Evolutionary conservation across 1,284 basidiomycete species (phyloP).

Genomic region (Ganoderma leucocontextum): DNA sequence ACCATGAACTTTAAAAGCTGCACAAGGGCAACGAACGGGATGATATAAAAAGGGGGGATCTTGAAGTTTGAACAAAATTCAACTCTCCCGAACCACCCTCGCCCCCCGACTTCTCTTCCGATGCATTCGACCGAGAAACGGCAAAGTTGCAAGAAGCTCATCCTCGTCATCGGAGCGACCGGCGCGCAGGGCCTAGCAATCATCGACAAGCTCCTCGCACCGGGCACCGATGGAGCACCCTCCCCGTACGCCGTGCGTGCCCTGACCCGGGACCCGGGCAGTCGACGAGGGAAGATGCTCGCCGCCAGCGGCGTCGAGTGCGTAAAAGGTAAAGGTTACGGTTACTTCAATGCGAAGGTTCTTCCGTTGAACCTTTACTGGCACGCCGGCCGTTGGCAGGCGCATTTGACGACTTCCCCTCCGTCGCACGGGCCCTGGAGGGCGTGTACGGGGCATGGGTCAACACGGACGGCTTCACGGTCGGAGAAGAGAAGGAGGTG

Average conservation of each 20-base stretch:
- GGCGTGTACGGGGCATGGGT: conserved; percentile 56
- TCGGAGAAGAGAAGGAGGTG: conserved; percentile 53
- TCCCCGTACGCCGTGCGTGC: conserved; percentile 57
- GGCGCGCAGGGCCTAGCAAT: conserved; percentile 58
- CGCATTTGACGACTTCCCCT: conserved; percentile 42
- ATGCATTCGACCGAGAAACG: conserved; percentile 1
- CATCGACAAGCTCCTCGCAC: conserved; percentile 52
- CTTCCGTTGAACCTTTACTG: neutral
- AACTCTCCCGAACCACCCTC: neutral
- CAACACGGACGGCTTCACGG: conserved; percentile 57
- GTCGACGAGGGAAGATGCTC: conserved; percentile 48
- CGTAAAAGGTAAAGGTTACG: conserved; percentile 47
- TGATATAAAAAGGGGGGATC: neutral
- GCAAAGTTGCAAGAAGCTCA: conserved; percentile 41
- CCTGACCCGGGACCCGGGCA: conserved; percentile 52
- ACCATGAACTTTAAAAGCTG: conserved; percentile 3
- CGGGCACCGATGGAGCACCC: conserved; percentile 46
- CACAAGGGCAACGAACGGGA: neutral
- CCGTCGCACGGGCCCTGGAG: conserved; percentile 46
- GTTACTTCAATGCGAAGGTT: neutral
- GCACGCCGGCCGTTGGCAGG: conserved; percentile 24
- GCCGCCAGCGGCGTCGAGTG: conserved; percentile 50
- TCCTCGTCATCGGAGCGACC: conserved; percentile 61
- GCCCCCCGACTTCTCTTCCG: neutral
- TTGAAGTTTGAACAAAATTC: neutral